phyloP scores from a whole-genome alignment of 2,329 filamentous ascomycete species.

The Pseudopyrenochaeta lycopersici region DNA sequence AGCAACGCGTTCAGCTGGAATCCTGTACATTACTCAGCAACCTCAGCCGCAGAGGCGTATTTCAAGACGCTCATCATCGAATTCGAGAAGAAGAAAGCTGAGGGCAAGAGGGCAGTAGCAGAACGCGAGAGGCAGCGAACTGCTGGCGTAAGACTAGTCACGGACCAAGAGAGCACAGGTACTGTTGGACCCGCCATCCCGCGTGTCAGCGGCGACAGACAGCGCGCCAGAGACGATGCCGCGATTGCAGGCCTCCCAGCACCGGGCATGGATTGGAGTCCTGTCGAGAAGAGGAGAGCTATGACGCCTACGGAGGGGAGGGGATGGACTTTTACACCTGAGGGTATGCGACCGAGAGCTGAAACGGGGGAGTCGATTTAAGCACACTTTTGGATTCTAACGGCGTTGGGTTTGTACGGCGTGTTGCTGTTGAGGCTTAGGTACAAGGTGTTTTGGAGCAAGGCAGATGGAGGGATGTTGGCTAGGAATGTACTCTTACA shows the following conservation, averaged over 20 bases:
- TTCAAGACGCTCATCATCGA: conserved; percentile 80
- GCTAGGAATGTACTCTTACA: too few species aligned
- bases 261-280: conserved; percentile 50
- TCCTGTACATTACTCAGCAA: conserved; percentile 82
- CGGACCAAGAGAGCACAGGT: conserved; percentile 31
- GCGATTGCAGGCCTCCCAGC: conserved; percentile 39
- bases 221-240: conserved; percentile 45
- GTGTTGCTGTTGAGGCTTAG: too few species aligned
- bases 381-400: background rate
- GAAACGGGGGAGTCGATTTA: conserved; percentile 45
- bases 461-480: too few species aligned
- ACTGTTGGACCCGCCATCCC: too few species aligned
- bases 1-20: conserved; percentile 83
- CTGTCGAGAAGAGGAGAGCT: conserved; percentile 47
- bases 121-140: conserved; percentile 43
- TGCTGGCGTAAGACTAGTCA: conserved; percentile 48
- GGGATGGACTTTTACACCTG: conserved; percentile 38
- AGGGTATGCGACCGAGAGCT: conserved; percentile 44
- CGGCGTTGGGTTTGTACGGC: too few species aligned
- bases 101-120: conserved; percentile 45
- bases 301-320: conserved; percentile 51
- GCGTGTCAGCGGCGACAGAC: conserved; percentile 10
- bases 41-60: conserved; percentile 84
- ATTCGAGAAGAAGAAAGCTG: conserved; percentile 68
- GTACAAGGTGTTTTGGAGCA: too few species aligned